These are phyloP conservation scores for Coemansia sp. DNA, from an alignment of 371 early-diverging fungal species.

Conservation along the genomic window DNA sequence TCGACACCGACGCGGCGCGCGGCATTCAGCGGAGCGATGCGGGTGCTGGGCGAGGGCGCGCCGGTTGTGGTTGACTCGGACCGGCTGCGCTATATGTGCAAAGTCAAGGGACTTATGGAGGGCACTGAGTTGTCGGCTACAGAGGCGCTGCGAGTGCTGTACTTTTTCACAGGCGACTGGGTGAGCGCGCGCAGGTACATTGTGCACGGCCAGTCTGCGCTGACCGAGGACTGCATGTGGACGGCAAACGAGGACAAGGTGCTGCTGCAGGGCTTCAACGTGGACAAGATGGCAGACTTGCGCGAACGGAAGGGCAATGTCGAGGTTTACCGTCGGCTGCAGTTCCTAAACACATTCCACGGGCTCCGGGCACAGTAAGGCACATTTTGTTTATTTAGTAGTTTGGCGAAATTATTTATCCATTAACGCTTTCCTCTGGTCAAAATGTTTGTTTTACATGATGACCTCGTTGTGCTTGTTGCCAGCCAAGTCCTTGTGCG, in stretches of 20 bases:
- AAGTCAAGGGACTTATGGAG: conserved; percentile 39
- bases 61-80: conserved; percentile 31
- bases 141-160: conserved; percentile 35
- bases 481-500: conserved; percentile 91
- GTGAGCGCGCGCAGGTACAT: conserved; percentile 36
- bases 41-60: conserved; percentile 39
- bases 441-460: conserved; percentile 61
- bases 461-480: conserved; percentile 92
- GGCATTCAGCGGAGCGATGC: conserved; percentile 43
- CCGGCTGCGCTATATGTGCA: conserved; percentile 35
- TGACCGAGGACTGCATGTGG: conserved; percentile 26
- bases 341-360: conserved; percentile 49
- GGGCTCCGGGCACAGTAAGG: conserved; percentile 1
- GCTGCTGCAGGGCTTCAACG: conserved; percentile 16
- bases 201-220: conserved; percentile 8
- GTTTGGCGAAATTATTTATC: too few relatives aligned
- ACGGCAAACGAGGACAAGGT: conserved; percentile 28
- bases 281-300: conserved; percentile 25
- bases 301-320: conserved; percentile 39
- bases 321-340: conserved; percentile 47
- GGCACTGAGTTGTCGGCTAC: conserved; percentile 29
- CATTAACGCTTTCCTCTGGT: too few relatives aligned
- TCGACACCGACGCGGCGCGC: conserved; percentile 39
- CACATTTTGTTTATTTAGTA: neutral
- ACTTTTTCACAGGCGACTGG: conserved; percentile 47